Evolutionary conservation across 495 filamentous ascomycete genomes (phyloP).

Genomic region (Wilcoxina mikolae): DNA sequence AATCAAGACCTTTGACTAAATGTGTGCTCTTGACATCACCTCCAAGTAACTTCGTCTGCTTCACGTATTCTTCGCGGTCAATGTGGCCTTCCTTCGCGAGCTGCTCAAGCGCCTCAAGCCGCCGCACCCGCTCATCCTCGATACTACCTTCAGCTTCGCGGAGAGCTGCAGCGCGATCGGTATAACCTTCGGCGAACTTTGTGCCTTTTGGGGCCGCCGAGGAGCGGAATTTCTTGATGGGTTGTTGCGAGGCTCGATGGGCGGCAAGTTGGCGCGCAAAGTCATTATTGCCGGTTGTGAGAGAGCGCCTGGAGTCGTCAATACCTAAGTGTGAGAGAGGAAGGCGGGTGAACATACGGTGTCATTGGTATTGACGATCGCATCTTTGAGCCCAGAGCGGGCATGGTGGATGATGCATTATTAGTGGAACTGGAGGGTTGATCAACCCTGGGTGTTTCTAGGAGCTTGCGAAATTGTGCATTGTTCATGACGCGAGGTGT

Average conservation of each 20-base stretch:
- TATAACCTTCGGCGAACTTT: conserved; percentile 63
- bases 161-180: conserved; percentile 50
- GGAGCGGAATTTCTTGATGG: conserved; percentile 56
- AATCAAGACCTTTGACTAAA: conserved; percentile 84
- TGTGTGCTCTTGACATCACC: conserved; percentile 67
- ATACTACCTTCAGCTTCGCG: conserved; percentile 35
- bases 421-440: conserved; percentile 25
- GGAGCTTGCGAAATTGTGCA: conserved; percentile 81
- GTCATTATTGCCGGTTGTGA: conserved; percentile 40
- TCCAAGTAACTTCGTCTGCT: conserved; percentile 36
- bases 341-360: conserved; percentile 39
- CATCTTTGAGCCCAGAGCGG: conserved; percentile 48
- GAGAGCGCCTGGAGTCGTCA: conserved; percentile 43
- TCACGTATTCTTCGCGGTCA: conserved; percentile 54
- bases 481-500: conserved; percentile 59
- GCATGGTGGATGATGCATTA: conserved; percentile 30
- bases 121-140: conserved; percentile 45
- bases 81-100: conserved; percentile 67
- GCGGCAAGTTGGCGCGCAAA: conserved; percentile 81
- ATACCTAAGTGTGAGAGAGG: background rate
- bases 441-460: conserved; percentile 36
- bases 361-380: conserved; percentile 76
- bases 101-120: conserved; percentile 68
- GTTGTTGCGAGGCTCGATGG: conserved; percentile 37
- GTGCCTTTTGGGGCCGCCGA: conserved; percentile 71